These are phyloP conservation scores for Tilletia caries DNA, from an alignment of 1,284 basidiomycete genomes.

Conservation along the genomic window DNA sequence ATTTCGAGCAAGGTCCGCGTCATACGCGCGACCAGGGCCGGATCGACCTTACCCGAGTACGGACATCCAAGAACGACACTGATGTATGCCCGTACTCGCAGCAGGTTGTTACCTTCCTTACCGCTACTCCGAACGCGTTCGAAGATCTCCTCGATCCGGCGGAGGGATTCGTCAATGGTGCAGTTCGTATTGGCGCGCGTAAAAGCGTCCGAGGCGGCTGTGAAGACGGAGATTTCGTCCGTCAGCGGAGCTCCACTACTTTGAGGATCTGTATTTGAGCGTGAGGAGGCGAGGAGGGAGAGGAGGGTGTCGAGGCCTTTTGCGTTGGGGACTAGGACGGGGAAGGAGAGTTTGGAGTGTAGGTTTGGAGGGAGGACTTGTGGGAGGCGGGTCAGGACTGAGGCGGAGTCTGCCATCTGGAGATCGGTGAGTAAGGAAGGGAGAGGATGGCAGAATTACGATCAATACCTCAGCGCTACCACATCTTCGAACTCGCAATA, in stretches of 20 bases:
- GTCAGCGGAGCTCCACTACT: constrained; percentile 59
- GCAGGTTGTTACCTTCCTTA: constrained; percentile 14
- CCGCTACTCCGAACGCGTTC: constrained; percentile 58
- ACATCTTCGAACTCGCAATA: too few species aligned
- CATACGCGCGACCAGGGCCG: constrained; percentile 67
- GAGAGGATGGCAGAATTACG: background rate
- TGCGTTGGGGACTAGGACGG: constrained; percentile 81
- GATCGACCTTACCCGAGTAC: constrained; percentile 74
- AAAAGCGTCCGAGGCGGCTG: constrained; percentile 80
- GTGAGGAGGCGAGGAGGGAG: constrained; percentile 19
- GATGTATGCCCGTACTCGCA: constrained; percentile 81
- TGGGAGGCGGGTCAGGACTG: constrained; percentile 64
- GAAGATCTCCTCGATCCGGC: constrained; percentile 66
- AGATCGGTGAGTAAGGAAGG: background rate
- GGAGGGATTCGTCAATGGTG: constrained; percentile 70
- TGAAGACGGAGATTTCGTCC: constrained; percentile 85
- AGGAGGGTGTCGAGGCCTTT: constrained; percentile 59
- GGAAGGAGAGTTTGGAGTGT: constrained; percentile 65
- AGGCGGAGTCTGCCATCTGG: constrained; percentile 37
- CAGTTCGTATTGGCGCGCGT: constrained; percentile 80
- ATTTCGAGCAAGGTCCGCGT: constrained; percentile 72
- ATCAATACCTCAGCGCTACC: background rate
- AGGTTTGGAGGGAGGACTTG: constrained; percentile 32
- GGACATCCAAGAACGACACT: constrained; percentile 73
- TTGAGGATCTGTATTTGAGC: background rate